These are phyloP conservation scores for Fusarium sororula DNA, from an alignment of 2,329 filamentous ascomycete species.

Conservation along the genomic window DNA sequence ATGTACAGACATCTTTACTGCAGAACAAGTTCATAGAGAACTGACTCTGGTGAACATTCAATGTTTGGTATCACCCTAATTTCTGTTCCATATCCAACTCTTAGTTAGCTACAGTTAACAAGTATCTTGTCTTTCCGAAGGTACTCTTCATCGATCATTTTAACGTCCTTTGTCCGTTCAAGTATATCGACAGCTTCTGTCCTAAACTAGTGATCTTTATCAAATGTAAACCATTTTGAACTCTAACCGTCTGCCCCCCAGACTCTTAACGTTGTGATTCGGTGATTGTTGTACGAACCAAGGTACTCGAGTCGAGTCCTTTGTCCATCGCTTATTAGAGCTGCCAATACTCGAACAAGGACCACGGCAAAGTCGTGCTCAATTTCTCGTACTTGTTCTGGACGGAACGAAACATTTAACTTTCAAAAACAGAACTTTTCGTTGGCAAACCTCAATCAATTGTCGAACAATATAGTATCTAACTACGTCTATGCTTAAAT, in stretches of 20 bases:
- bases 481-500: not conserved
- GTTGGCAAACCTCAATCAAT: not conserved
- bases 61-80: not conserved
- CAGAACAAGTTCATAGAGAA: not conserved
- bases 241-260: too few species aligned
- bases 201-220: too few species aligned
- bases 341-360: not conserved
- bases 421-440: not conserved
- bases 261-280: not conserved
- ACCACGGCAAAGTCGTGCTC: not conserved
- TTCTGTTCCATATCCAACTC: not conserved
- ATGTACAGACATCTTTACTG: not conserved
- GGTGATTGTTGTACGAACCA: not conserved
- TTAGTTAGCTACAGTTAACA: not conserved
- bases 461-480: not conserved
- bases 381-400: not conserved
- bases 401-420: not conserved
- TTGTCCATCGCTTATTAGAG: not conserved
- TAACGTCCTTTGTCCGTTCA: not conserved
- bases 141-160: not conserved
- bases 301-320: not conserved
- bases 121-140: not conserved
- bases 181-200: not conserved
- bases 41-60: not conserved
- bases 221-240: not conserved